Conservation (phyloP, 1,139 yeast species). For the Suhomyces bribrorum region DNA sequence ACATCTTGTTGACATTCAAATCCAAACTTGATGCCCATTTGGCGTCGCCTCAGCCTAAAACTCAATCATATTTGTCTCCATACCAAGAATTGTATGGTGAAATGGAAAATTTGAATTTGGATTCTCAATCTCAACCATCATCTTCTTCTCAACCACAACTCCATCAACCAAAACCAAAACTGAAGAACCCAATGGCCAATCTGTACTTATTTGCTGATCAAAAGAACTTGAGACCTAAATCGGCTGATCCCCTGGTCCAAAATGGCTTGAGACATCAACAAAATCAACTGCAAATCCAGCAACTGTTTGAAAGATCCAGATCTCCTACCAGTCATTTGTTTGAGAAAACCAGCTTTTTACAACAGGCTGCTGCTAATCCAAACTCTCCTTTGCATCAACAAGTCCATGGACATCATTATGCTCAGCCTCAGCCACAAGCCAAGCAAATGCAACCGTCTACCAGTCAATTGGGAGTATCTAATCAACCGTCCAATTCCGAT, state of each 20-base stretch:
- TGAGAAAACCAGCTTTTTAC: constrained; percentile 48
- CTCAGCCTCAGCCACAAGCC: constrained; percentile 10
- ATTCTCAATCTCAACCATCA: constrained; percentile 2
- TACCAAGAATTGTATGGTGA: constrained; percentile 26
- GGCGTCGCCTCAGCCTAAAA: constrained; percentile 22
- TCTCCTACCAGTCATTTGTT: constrained; percentile 49
- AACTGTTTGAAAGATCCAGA: constrained; percentile 39
- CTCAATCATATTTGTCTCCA: constrained; percentile 15
- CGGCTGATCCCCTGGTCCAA: constrained; percentile 41
- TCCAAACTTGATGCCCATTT: constrained; percentile 39
- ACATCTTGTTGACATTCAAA: constrained; percentile 47
- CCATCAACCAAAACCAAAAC: constrained; percentile 38
- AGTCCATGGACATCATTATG: constrained; percentile 14
- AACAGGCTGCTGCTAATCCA: constrained; percentile 43
- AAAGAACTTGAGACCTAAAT: constrained; percentile 38
- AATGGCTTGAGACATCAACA: constrained; percentile 5
- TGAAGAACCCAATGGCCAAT: constrained; percentile 20
- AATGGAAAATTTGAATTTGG: constrained; percentile 33
- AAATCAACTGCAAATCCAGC: constrained; percentile 20
- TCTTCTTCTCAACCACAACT: constrained; percentile 19
- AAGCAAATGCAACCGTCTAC: constrained; percentile 10
- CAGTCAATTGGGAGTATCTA: constrained; percentile 2
- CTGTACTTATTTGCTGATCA: constrained; percentile 33
- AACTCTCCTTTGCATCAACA: constrained; percentile 28
- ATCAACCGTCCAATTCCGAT: constrained; percentile 9